phyloP scores from a whole-genome alignment of 495 filamentous ascomycete genomes.

The Neurospora pannonica region DNA sequence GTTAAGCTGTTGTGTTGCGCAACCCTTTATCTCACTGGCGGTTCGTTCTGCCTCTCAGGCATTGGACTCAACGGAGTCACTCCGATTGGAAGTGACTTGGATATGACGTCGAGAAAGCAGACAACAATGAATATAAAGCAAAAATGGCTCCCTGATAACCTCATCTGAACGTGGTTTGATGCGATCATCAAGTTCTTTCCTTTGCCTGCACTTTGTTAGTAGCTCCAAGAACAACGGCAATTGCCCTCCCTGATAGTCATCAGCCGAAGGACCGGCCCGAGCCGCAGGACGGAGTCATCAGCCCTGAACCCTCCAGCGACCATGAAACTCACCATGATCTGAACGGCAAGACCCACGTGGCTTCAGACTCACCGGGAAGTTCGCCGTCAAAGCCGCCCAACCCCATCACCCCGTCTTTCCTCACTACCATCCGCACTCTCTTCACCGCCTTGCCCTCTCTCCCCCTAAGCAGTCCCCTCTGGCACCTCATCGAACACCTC shows the following conservation, averaged over 20 bases:
- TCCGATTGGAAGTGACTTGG: not conserved
- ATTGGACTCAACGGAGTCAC: not conserved
- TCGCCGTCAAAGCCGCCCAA: not conserved
- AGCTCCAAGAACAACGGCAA: not conserved
- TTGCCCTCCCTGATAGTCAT: not conserved
- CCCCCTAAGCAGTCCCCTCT: conserved; percentile 12
- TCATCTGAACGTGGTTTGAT: not conserved
- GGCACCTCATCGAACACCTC: conserved; percentile 19
- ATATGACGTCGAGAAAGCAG: not conserved
- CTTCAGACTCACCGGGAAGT: not conserved
- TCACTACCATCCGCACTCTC: not conserved
- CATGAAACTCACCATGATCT: not conserved
- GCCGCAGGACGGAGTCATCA: not conserved
- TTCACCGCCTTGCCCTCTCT: not conserved
- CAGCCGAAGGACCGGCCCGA: not conserved
- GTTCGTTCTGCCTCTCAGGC: not conserved
- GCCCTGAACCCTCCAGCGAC: not conserved
- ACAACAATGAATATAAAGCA: not conserved
- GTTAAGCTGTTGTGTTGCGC: not conserved
- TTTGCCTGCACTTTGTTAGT: not conserved
- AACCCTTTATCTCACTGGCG: not conserved
- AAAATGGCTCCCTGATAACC: not conserved
- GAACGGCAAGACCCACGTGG: not conserved
- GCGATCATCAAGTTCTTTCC: not conserved
- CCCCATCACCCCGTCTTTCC: not conserved